These are phyloP conservation scores for Fusarium penzigii DNA, from an alignment of 2,329 filamentous ascomycete genomes.

Conservation along the genomic window DNA sequence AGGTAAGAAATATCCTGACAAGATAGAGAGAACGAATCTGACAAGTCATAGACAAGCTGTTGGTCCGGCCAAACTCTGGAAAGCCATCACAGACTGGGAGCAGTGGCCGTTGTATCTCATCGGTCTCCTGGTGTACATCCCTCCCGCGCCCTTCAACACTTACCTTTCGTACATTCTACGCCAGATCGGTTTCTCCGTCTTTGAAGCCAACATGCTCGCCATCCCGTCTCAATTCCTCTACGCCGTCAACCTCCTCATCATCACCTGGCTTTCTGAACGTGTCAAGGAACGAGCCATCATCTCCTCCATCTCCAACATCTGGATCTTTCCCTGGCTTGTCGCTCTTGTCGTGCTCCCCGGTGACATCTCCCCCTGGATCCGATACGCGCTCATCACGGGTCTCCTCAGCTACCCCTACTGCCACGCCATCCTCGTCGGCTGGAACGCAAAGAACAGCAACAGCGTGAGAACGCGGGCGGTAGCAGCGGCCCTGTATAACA, in stretches of 20 bases:
- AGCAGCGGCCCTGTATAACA: conserved; percentile 62
- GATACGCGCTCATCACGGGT: conserved; percentile 38
- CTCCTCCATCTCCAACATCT: conserved; percentile 48
- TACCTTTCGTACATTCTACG: conserved; percentile 49
- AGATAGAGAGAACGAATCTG: not conserved
- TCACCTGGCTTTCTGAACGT: conserved; percentile 47
- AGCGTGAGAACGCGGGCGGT: conserved; percentile 64
- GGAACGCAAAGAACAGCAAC: conserved; percentile 63
- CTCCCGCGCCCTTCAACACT: conserved; percentile 41
- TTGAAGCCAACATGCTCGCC: conserved; percentile 47
- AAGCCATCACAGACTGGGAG: conserved; percentile 58
- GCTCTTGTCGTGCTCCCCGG: conserved; percentile 42
- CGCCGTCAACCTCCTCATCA: conserved; percentile 46
- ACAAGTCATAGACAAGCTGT: conserved; percentile 41
- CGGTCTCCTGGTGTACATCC: conserved; percentile 50
- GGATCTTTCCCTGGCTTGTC: conserved; percentile 51
- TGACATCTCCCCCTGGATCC: conserved; percentile 42
- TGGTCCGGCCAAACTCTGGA: conserved; percentile 43
- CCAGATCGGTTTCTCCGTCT: conserved; percentile 45
- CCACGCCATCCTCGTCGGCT: conserved; percentile 51
- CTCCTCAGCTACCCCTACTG: conserved; percentile 51
- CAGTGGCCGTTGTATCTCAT: conserved; percentile 54
- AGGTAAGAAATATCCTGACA: conserved; percentile 28
- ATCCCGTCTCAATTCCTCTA: conserved; percentile 48
- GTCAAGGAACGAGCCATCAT: conserved; percentile 47